These are phyloP conservation scores for Chlorociboria aeruginascens DNA, from an alignment of 495 filamentous ascomycete species.

Conservation along the genomic window DNA sequence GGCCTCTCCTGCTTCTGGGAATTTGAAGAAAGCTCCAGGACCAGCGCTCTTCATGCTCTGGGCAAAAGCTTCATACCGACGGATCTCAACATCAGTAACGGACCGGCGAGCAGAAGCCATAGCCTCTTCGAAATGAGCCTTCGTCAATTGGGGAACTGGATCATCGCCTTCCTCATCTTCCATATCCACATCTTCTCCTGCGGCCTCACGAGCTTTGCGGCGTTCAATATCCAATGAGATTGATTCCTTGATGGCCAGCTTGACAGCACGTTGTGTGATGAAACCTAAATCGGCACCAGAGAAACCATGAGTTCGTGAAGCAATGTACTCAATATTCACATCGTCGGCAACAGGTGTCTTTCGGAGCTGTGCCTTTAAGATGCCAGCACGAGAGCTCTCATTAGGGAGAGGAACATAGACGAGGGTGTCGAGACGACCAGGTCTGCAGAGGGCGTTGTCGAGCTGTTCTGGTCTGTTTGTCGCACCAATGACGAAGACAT, in stretches of 20 bases:
- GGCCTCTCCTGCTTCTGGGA: slow-evolving; percentile 62
- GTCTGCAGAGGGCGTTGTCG: slow-evolving; percentile 93
- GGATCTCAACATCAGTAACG: slow-evolving; percentile 91
- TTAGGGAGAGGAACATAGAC: slow-evolving; percentile 97
- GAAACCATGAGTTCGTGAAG: slow-evolving; percentile 95
- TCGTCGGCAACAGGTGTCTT: slow-evolving; percentile 90
- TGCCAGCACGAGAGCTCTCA: slow-evolving; percentile 71
- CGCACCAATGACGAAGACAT: slow-evolving; percentile 98
- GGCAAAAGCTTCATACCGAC: slow-evolving; percentile 94
- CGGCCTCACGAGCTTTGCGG: slow-evolving; percentile 75
- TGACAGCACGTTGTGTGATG: slow-evolving; percentile 96
- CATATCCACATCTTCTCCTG: slow-evolving; percentile 71
- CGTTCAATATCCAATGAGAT: slow-evolving; percentile 83
- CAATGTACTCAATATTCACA: slow-evolving; percentile 83
- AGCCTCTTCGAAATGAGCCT: slow-evolving; percentile 95
- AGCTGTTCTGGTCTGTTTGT: slow-evolving; percentile 98
- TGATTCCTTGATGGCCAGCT: slow-evolving; percentile 98
- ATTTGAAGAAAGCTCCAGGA: slow-evolving; percentile 92
- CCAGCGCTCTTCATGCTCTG: slow-evolving; percentile 98
- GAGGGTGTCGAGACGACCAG: slow-evolving; percentile 93
- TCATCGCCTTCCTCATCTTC: slow-evolving; percentile 75
- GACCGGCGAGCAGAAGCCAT: slow-evolving; percentile 89
- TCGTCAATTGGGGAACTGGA: slow-evolving; percentile 91
- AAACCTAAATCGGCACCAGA: slow-evolving; percentile 99
- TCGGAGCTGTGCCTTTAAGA: slow-evolving; percentile 91